Evolutionary conservation across 495 filamentous ascomycete species (phyloP).

Genomic region (Lasiosphaeria miniovina): DNA sequence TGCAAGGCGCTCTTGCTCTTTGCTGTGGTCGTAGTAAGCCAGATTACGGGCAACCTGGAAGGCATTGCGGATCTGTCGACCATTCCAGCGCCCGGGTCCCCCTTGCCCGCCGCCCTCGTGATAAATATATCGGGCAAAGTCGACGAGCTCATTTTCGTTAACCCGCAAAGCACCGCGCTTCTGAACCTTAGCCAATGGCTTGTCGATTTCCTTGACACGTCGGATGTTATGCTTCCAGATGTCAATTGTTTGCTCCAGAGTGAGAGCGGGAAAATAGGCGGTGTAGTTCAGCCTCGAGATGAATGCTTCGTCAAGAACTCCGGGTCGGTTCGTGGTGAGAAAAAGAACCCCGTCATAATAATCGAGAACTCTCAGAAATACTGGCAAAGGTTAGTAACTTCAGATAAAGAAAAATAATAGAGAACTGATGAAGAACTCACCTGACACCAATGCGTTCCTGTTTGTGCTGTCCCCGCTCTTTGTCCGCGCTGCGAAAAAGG

Average conservation of each 20-base stretch:
- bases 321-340: conserved; percentile 53
- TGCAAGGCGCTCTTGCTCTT: not conserved
- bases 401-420: conserved; percentile 37
- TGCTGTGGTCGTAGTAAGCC: conserved; percentile 8
- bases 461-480: conserved; percentile 31
- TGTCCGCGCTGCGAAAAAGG: conserved; percentile 47
- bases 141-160: conserved; percentile 18
- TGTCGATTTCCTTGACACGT: conserved; percentile 22
- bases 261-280: conserved; percentile 34
- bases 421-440: conserved; percentile 14
- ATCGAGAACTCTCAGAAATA: conserved; percentile 48
- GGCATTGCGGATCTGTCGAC: conserved; percentile 24
- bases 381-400: conserved; percentile 15
- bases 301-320: conserved; percentile 46
- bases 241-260: conserved; percentile 24
- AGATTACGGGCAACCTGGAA: conserved; percentile 22
- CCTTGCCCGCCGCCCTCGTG: conserved; percentile 13
- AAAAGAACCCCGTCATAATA: conserved; percentile 52
- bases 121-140: conserved; percentile 24
- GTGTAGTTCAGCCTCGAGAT: conserved; percentile 48
- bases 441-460: conserved; percentile 51
- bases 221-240: conserved; percentile 30
- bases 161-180: conserved; percentile 19
- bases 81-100: conserved; percentile 18
- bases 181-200: conserved; percentile 17